phyloP scores from a whole-genome alignment of 306 rosid genomes.

The Potentilla sterilis region DNA sequence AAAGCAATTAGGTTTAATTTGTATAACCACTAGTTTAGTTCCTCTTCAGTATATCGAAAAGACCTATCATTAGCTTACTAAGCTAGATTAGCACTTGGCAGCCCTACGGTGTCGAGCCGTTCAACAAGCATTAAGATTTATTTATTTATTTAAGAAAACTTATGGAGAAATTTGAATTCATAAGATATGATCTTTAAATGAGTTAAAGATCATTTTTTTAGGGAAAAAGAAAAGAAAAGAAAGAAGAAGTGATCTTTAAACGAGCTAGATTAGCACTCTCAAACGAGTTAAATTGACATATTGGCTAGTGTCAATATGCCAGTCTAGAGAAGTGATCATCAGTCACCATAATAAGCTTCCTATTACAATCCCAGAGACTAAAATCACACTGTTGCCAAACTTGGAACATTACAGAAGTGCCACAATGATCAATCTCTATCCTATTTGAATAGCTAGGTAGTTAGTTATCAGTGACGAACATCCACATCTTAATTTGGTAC shows the following conservation, averaged over 20 bases:
- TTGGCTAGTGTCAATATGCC: background rate
- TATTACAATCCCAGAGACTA: conserved; percentile 6
- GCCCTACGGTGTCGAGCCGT: background rate
- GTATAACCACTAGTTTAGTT: conserved; percentile 11
- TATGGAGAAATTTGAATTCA: too few species aligned
- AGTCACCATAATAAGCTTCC: conserved; percentile 9
- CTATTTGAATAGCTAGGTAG: background rate
- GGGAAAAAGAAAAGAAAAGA: too few species aligned
- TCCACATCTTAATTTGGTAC: conserved; percentile 29
- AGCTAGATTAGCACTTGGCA: background rate
- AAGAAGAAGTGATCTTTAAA: too few species aligned
- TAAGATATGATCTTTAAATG: too few species aligned
- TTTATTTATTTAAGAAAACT: too few species aligned
- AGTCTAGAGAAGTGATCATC: background rate
- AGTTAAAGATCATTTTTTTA: too few species aligned
- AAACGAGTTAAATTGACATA: background rate
- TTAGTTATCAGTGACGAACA: conserved; percentile 15
- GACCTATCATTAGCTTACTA: background rate
- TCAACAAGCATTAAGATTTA: background rate
- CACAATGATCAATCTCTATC: conserved; percentile 22
- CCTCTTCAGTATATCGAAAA: conserved; percentile 2
- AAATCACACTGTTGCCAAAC: conserved; percentile 21
- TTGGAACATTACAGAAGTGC: conserved; percentile 21
- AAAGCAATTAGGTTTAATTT: background rate
- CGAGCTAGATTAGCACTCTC: too few species aligned